A percentile compares a stretch with the other conserved stretches of the same genome.
Evolutionary conservation across 495 filamentous ascomycete genomes (phyloP).

Genomic region (Lepidopterella palustris): DNA sequence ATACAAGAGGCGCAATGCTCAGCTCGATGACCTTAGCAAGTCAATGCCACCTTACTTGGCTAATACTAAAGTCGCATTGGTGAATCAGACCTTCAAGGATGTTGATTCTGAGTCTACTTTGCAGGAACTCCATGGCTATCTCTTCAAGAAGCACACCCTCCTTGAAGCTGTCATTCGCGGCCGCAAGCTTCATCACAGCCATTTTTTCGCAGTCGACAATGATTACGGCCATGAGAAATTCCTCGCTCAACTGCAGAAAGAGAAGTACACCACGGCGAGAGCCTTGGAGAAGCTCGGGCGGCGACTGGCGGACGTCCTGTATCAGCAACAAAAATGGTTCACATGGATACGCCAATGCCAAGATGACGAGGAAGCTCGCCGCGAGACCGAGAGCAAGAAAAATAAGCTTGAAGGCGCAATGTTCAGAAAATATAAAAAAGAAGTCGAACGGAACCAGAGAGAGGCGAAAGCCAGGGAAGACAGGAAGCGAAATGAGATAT

Average conservation of each 20-base stretch:
- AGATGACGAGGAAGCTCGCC: conserved; percentile 41
- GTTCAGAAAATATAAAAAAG: conserved; percentile 44
- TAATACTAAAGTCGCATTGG: conserved; percentile 32
- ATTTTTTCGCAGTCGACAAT: conserved; percentile 44
- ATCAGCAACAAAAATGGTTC: conserved; percentile 46
- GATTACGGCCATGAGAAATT: conserved; percentile 38
- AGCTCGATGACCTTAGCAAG: conserved; percentile 32
- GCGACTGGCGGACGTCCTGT: conserved; percentile 42
- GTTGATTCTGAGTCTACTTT: conserved; percentile 37
- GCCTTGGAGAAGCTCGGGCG: conserved; percentile 45
- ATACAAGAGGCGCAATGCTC: conserved; percentile 42
- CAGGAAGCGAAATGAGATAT: conserved; percentile 40
- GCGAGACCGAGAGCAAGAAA: conserved; percentile 49
- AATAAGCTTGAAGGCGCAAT: conserved; percentile 46
- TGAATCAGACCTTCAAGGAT: conserved; percentile 40
- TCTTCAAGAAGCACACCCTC: conserved; percentile 42
- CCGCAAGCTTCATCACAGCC: conserved; percentile 48
- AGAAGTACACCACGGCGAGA: conserved; percentile 37
- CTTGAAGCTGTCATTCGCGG: conserved; percentile 47
- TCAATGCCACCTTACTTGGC: conserved; percentile 36
- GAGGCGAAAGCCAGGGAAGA: conserved; percentile 40
- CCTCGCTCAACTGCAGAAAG: conserved; percentile 42
- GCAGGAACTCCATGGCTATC: conserved; percentile 40
- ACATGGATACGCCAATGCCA: conserved; percentile 44
- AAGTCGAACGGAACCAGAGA: conserved; percentile 35